Conservation (phyloP, 1,139 yeast genomes). For the Suhomyces bribrorum region DNA sequence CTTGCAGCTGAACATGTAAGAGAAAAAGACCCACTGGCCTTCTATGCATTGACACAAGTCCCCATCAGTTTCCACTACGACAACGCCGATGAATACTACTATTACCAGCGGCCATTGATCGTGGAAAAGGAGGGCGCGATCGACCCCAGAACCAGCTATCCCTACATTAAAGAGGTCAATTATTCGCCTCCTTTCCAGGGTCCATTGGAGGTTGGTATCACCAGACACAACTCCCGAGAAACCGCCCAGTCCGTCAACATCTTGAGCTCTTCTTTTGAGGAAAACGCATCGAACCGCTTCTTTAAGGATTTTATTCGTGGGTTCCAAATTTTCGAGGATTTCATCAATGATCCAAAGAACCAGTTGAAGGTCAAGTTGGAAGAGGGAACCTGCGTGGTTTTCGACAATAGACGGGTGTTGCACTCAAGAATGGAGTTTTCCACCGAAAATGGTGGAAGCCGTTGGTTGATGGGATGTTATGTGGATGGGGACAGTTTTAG, state of each 20-base stretch:
- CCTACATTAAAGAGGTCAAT: conserved; percentile 58
- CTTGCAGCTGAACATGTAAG: conserved; percentile 61
- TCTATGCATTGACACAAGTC: conserved; percentile 58
- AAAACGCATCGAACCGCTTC: conserved; percentile 27
- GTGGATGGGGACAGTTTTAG: conserved; percentile 71
- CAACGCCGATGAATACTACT: conserved; percentile 64
- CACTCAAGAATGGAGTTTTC: conserved; percentile 70
- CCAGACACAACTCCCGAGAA: conserved; percentile 25
- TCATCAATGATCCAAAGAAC: conserved; percentile 55
- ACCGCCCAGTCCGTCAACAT: conserved; percentile 8
- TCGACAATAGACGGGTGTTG: conserved; percentile 71
- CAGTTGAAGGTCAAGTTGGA: conserved; percentile 58
- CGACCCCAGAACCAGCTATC: conserved; percentile 31
- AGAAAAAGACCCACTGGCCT: conserved; percentile 61
- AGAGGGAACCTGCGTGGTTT: conserved; percentile 67
- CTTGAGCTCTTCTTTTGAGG: conserved; percentile 16
- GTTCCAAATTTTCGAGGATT: conserved; percentile 57
- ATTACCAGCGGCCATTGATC: conserved; percentile 63
- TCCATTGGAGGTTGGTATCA: conserved; percentile 62
- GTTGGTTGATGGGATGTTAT: conserved; percentile 82
- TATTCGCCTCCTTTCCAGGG: conserved; percentile 89
- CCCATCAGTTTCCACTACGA: conserved; percentile 75
- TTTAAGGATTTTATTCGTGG: conserved; percentile 64
- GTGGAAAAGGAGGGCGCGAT: conserved; percentile 51
- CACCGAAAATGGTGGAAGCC: conserved; percentile 50